Conservation (phyloP, 257 asterid genomes). For the Solanum raphanifolium region DNA sequence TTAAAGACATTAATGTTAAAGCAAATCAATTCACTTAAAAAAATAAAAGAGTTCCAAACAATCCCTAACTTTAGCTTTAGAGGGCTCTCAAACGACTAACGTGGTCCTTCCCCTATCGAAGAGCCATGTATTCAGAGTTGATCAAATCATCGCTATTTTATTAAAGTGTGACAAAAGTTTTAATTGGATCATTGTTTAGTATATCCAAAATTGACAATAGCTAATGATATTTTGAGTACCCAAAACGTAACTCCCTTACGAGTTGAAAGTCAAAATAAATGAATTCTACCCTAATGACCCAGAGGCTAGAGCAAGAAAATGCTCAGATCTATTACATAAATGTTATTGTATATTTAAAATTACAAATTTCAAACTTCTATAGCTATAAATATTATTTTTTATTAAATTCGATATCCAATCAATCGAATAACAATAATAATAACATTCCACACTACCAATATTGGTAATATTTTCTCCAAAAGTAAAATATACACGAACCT, state of each 20-base stretch:
- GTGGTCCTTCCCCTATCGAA: not conserved
- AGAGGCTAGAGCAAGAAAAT: not conserved
- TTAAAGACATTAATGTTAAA: not conserved
- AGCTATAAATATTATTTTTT: not conserved
- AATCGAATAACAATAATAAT: not conserved
- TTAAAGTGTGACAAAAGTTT: fast-evolving
- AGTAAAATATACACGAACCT: not conserved
- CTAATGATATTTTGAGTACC: too few species aligned
- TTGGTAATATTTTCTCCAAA: not conserved
- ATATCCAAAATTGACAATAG: too few species aligned
- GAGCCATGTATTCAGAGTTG: not conserved
- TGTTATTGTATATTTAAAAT: not conserved
- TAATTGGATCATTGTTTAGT: not conserved
- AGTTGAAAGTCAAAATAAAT: too few species aligned
- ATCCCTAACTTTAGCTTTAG: not conserved
- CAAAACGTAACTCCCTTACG: too few species aligned
- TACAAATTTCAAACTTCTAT: not conserved
- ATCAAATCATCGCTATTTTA: too few species aligned
- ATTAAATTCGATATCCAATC: not conserved
- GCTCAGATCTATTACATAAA: not conserved
- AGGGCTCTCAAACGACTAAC: too few species aligned
- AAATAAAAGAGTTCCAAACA: too few species aligned
- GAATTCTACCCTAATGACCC: too few species aligned
- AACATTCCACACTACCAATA: not conserved
- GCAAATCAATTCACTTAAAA: too few species aligned